Conservation (phyloP, 352 stramenopile species). For the Pythium guiyangense region DNA sequence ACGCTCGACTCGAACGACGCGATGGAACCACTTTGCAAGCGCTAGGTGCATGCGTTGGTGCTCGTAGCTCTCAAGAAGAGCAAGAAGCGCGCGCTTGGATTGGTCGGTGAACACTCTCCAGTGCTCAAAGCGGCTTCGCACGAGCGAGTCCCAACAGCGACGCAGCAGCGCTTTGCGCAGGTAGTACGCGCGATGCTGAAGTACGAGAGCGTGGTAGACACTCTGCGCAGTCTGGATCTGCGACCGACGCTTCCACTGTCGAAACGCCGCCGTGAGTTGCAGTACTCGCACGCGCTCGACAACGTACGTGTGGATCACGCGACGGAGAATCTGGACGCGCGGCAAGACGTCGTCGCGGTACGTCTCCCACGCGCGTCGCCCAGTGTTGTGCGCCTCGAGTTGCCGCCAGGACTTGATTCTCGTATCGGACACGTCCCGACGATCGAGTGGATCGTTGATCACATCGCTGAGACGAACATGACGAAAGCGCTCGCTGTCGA, state of each 20-base stretch:
- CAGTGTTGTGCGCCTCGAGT: too few relatives aligned
- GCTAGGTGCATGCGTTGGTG: neutral
- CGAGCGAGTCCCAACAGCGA: neutral
- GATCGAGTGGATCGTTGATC: too few relatives aligned
- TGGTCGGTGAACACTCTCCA: conserved; percentile 3
- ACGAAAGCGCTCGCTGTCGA: too few relatives aligned
- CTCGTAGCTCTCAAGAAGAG: neutral
- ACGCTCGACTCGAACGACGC: conserved; percentile 2
- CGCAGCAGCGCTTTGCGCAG: conserved; percentile 8
- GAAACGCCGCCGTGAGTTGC: neutral
- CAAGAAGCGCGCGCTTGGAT: neutral
- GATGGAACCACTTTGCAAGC: conserved; percentile 10
- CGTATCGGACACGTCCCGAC: too few relatives aligned
- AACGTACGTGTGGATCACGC: conserved; percentile 1
- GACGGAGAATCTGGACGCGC: neutral
- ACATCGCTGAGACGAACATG: too few relatives aligned
- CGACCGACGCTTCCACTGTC: neutral
- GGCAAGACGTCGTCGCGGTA: neutral
- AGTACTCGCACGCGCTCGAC: neutral
- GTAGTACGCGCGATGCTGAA: neutral
- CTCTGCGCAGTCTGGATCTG: neutral
- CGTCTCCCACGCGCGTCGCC: neutral
- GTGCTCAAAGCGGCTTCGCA: neutral
- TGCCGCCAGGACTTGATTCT: too few relatives aligned
- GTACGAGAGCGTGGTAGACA: conserved; percentile 1